Evolutionary conservation across 441 rosid genomes (phyloP).

Genomic region (Populus trichocarpa): DNA sequence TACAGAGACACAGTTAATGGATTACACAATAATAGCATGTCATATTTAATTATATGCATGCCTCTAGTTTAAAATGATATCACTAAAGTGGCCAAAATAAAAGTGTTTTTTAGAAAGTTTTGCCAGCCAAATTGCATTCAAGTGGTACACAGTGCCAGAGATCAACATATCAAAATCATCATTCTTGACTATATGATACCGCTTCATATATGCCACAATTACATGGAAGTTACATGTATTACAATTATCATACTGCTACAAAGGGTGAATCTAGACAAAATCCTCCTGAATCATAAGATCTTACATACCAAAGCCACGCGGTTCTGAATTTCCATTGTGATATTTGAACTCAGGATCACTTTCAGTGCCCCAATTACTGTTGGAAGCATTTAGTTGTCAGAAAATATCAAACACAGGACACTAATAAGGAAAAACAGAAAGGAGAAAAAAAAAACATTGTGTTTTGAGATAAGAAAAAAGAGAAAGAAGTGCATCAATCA

Average conservation of each 20-base stretch:
- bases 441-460: background rate
- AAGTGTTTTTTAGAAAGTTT: background rate
- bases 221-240: background rate
- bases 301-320: constrained; percentile 80
- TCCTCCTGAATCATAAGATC: background rate
- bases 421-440: background rate
- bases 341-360: constrained; percentile 83
- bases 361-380: constrained; percentile 97
- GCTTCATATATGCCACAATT: background rate
- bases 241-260: background rate
- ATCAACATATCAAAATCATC: background rate
- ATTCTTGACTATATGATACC: background rate
- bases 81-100: background rate
- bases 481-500: background rate
- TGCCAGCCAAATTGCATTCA: background rate
- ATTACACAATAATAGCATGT: background rate
- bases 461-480: background rate
- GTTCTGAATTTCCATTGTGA: constrained; percentile 92
- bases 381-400: constrained; percentile 22
- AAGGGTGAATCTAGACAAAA: background rate
- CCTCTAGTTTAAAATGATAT: background rate
- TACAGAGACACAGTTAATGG: background rate
- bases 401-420: background rate
- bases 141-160: background rate
- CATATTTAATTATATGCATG: background rate